A percentile compares a stretch with the other conserved stretches of the same genome.
phyloP scores from a whole-genome alignment of 768 basidiomycete genomes.

The Psilocybe tampanensis region DNA sequence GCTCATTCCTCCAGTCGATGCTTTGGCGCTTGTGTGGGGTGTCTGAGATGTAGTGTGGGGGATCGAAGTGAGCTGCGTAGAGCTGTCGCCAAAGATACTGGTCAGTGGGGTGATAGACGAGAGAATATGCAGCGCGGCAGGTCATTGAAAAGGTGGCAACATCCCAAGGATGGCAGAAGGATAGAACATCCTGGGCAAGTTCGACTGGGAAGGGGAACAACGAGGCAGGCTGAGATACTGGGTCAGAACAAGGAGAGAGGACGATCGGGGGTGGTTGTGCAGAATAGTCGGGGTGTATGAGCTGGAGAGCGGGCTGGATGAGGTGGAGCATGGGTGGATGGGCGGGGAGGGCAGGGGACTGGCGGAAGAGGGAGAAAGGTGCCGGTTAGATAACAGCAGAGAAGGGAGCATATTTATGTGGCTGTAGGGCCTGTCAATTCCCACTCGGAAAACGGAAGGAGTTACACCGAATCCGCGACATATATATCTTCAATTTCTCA shows the following conservation, averaged over 20 bases:
- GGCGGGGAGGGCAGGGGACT: neutral
- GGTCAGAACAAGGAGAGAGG: too few relatives aligned
- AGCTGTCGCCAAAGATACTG: conserved; percentile 71
- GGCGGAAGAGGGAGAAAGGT: neutral
- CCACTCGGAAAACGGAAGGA: neutral
- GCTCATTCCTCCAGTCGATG: conserved; percentile 35
- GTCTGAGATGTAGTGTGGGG: conserved; percentile 46
- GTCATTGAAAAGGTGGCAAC: conserved; percentile 62
- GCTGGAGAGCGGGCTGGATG: too few relatives aligned
- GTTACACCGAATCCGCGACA: neutral
- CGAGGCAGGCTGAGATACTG: too few relatives aligned
- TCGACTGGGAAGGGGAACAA: conserved; percentile 55
- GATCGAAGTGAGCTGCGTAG: conserved; percentile 65
- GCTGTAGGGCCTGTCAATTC: neutral
- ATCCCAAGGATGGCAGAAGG: conserved; percentile 56
- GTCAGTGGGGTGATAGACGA: conserved; percentile 54
- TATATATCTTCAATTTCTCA: too few relatives aligned
- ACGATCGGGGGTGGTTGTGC: too few relatives aligned
- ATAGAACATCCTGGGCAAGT: conserved; percentile 58
- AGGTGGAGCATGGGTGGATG: neutral
- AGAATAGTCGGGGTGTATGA: too few relatives aligned
- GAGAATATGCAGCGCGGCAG: conserved; percentile 45
- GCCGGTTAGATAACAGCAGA: neutral
- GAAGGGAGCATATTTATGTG: neutral
- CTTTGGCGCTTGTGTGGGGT: conserved; percentile 8